Evolutionary conservation across 306 rosid genomes (phyloP), one percentile per base, ranked within the genome.

Genomic region (Coriaria nepalensis): DNA sequence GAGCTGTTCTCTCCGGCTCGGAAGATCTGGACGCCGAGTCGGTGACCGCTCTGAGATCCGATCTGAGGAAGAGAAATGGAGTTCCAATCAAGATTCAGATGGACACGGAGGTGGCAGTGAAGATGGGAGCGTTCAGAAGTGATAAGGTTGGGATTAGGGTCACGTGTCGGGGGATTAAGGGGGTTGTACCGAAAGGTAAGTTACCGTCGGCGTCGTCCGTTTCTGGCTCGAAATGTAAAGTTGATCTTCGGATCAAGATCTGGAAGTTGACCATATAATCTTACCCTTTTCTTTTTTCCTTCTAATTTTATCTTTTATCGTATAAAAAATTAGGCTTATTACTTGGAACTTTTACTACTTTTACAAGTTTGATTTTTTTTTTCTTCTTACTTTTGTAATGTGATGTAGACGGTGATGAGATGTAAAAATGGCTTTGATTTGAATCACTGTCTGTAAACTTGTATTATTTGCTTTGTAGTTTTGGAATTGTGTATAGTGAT

Each of bases 161-260:
- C 7, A 73, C 61, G 11, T 90, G 98, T 50, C 70, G 59, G 0
- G 92, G 79, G 9, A 73, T 90, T 46, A 75, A 49, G 48, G 98
- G 83, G 6, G 55, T 20, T 5, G 64, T 74, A 10, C 94, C 95
- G 33, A 67, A 56, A 40, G 95, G 87, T n/a, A 90, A 79, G 72
- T n/a, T 82, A 2, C 93, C 98, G 71, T 36, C 93, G 63, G 71
- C 79, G 58, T 94, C 83, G 9, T 64, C 79, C 4, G 87, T 90
- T 12, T 65, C 84, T 37, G 63, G 57, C 54, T 61, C 98, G 6
- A 70, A 79, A 38, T 92, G 98, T 55, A 75, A 79, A 74, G 95
- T 90, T 52, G 95, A 82, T 82, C 94, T 92, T 39, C 80, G 98
- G 60, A 75, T 92, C 81, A 92, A 79, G 94, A 82, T 92, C 80